Percentiles rank a stretch among this genome's conserved stretches.
These are phyloP conservation scores for Solanum bulbocastanum DNA, from an alignment of 257 asterid genomes.

Conservation along the genomic window DNA sequence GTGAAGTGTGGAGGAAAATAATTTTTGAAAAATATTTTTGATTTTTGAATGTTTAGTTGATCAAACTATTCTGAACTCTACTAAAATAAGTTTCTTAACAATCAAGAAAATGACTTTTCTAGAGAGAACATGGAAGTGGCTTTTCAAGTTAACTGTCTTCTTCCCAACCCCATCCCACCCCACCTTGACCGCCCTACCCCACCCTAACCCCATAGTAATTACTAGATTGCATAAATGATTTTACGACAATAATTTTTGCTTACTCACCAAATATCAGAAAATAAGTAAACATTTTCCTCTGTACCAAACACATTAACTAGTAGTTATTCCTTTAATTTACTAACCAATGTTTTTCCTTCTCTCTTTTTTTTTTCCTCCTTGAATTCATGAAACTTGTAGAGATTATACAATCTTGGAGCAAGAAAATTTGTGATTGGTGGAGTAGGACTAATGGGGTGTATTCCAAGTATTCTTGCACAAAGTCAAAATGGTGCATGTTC, in stretches of 20 bases:
- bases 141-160: not conserved
- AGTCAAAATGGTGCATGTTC: slow-evolving; percentile 43
- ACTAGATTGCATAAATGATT: too few species aligned
- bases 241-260: not conserved
- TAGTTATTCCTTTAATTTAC: not conserved
- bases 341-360: not conserved
- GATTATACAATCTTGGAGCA: slow-evolving; percentile 84
- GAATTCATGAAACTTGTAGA: slow-evolving; percentile 21
- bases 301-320: not conserved
- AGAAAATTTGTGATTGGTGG: slow-evolving; percentile 77
- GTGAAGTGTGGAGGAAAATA: not conserved
- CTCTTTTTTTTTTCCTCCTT: not conserved
- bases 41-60: not conserved
- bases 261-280: not conserved
- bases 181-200: not conserved
- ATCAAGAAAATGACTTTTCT: not conserved
- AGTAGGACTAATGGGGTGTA: slow-evolving; percentile 81
- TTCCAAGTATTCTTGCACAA: slow-evolving; percentile 77
- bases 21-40: not conserved
- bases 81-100: not conserved
- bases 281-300: not conserved
- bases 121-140: not conserved
- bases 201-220: too few species aligned
- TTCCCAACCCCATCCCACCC: not conserved
- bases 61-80: not conserved